phyloP scores from a whole-genome alignment of 257 asterid species.

The Fraxinus excelsior region DNA sequence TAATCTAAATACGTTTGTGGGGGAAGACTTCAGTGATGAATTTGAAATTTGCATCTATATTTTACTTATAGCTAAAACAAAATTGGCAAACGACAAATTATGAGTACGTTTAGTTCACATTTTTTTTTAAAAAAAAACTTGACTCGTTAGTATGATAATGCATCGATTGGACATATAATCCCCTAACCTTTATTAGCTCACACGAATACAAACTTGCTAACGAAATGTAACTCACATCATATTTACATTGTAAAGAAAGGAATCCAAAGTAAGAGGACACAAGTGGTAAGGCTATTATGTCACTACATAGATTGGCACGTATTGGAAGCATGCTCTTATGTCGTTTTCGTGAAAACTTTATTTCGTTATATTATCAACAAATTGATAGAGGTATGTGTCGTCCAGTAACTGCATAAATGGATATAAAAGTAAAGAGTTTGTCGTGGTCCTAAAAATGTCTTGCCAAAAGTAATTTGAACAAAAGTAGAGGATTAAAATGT shows the following conservation, averaged over 20 bases:
- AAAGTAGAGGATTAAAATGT: slow-evolving; percentile 7
- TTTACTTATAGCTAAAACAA: no score
- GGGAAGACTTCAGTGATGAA: no score
- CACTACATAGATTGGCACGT: not conserved
- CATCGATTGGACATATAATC: no score
- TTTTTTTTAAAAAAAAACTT: no score
- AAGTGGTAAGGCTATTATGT: not conserved
- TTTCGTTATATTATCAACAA: not conserved
- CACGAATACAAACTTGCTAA: no score
- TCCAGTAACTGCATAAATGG: not conserved
- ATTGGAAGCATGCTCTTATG: not conserved
- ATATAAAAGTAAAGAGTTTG: not conserved
- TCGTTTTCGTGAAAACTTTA: not conserved
- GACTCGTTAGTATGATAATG: no score
- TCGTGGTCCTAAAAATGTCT: not conserved
- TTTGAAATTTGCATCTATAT: no score
- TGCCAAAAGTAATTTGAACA: not conserved
- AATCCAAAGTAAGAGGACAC: not conserved
- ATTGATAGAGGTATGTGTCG: not conserved
- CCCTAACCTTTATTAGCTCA: no score
- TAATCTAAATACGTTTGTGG: no score
- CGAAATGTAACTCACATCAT: no score
- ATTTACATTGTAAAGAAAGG: not conserved
- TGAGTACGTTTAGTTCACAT: no score
- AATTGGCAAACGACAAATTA: no score